A percentile compares a stretch with the other conserved stretches of the same genome.
These are phyloP conservation scores for Naumovozyma baii DNA, from an alignment of 805 yeast species.

Conservation along the genomic window DNA sequence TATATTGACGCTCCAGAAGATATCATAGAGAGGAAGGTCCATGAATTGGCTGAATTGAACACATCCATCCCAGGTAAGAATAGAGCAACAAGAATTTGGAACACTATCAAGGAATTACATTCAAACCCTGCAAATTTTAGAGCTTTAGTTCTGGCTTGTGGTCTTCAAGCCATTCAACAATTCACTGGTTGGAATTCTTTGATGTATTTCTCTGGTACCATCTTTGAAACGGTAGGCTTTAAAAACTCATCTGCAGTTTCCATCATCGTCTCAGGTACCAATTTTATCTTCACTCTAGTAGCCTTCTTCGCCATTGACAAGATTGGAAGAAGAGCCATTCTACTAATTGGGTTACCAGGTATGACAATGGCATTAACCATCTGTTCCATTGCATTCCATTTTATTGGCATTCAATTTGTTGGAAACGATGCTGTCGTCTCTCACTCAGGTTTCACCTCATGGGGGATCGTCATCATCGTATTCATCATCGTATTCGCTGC, in stretches of 20 bases:
- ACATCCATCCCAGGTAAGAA: constrained; percentile 38
- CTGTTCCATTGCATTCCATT: constrained; percentile 89
- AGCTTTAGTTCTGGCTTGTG: constrained; percentile 84
- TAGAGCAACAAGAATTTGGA: constrained; percentile 43
- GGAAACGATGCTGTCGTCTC: constrained; percentile 37
- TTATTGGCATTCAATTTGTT: constrained; percentile 51
- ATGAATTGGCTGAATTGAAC: constrained; percentile 48
- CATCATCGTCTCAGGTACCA: constrained; percentile 86
- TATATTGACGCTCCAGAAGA: constrained; percentile 56
- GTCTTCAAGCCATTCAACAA: constrained; percentile 92
- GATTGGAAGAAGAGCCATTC: constrained; percentile 78
- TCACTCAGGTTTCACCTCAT: constrained; percentile 48
- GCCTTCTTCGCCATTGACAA: constrained; percentile 82
- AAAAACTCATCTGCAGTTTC: constrained; percentile 89
- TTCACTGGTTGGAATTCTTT: constrained; percentile 93
- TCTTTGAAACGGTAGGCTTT: constrained; percentile 86
- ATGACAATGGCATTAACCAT: constrained; percentile 70
- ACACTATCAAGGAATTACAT: constrained; percentile 55
- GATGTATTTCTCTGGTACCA: constrained; percentile 90
- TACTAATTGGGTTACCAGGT: constrained; percentile 73
- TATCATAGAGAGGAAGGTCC: constrained; percentile 55
- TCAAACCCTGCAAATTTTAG: constrained; percentile 70
- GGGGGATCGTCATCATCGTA: constrained; percentile 83
- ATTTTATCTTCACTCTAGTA: constrained; percentile 74
- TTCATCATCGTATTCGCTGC: constrained; percentile 85